These are phyloP conservation scores for Vanrija humicola DNA, from an alignment of 1,284 basidiomycete genomes.

Conservation along the genomic window DNA sequence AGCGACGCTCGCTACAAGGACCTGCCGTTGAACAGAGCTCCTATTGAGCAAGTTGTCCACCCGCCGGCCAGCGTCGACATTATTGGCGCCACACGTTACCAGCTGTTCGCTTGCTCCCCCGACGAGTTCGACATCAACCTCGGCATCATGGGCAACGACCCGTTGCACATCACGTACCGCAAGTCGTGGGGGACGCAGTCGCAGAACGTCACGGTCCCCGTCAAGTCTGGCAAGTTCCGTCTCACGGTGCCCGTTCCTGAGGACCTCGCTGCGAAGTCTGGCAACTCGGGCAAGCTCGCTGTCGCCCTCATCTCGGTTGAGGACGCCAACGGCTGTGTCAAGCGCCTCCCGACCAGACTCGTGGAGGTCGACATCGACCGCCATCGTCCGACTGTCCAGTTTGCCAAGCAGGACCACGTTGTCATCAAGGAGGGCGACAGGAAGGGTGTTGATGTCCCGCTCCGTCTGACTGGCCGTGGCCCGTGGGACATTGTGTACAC, in stretches of 20 bases:
- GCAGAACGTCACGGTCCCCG: constrained; percentile 59
- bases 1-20: constrained; percentile 81
- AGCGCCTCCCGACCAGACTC: constrained; percentile 69
- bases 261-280: constrained; percentile 23
- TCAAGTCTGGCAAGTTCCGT: constrained; percentile 55
- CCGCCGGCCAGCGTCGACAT: constrained; percentile 78
- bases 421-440: constrained; percentile 71
- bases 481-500: constrained; percentile 82
- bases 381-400: constrained; percentile 80
- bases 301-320: constrained; percentile 62
- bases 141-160: constrained; percentile 77
- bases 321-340: constrained; percentile 83
- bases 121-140: constrained; percentile 69
- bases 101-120: constrained; percentile 61
- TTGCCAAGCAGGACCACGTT: constrained; percentile 58
- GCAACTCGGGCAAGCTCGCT: constrained; percentile 33
- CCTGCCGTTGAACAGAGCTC: constrained; percentile 63
- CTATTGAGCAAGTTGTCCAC: constrained; percentile 80
- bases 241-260: constrained; percentile 34
- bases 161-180: constrained; percentile 78
- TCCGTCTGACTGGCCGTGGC: constrained; percentile 82
- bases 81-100: constrained; percentile 51
- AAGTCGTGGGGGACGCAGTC: constrained; percentile 57
- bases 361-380: constrained; percentile 85
- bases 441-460: constrained; percentile 60